phyloP scores from a whole-genome alignment of 2,329 filamentous ascomycete species.

The Trichoderma endophyticum region DNA sequence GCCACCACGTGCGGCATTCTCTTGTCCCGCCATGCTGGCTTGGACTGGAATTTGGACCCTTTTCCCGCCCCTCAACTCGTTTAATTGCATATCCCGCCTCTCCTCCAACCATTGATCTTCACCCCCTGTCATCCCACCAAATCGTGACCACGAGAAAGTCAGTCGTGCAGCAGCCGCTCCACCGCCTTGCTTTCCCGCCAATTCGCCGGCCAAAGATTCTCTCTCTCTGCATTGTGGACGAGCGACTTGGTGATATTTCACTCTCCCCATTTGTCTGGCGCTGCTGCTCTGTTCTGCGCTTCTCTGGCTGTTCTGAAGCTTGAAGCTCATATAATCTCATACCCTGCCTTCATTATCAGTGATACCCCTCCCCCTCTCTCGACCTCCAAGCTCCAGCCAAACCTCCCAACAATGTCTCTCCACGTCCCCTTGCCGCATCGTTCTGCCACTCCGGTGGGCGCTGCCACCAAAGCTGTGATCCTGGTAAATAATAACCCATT shows the following conservation, averaged over 20 bases:
- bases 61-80: conserved; percentile 14
- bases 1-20: conserved; percentile 6
- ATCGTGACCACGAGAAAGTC: neutral
- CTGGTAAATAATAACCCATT: conserved; percentile 55
- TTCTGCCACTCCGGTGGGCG: conserved; percentile 41
- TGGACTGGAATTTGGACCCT: neutral
- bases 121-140: conserved; percentile 1
- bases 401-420: conserved; percentile 43
- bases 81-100: conserved; percentile 25
- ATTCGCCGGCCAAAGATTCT: conserved; percentile 4
- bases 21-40: neutral
- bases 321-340: neutral
- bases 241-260: neutral
- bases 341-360: neutral
- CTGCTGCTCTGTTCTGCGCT: neutral
- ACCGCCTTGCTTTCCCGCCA: conserved; percentile 15
- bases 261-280: neutral
- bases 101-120: neutral
- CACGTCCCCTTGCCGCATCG: conserved; percentile 53
- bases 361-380: conserved; percentile 12
- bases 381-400: neutral
- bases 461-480: conserved; percentile 89
- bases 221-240: neutral
- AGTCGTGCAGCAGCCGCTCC: conserved; percentile 13
- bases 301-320: neutral